Conservation (phyloP, 495 filamentous ascomycete genomes). For the Talaromyces liani region DNA sequence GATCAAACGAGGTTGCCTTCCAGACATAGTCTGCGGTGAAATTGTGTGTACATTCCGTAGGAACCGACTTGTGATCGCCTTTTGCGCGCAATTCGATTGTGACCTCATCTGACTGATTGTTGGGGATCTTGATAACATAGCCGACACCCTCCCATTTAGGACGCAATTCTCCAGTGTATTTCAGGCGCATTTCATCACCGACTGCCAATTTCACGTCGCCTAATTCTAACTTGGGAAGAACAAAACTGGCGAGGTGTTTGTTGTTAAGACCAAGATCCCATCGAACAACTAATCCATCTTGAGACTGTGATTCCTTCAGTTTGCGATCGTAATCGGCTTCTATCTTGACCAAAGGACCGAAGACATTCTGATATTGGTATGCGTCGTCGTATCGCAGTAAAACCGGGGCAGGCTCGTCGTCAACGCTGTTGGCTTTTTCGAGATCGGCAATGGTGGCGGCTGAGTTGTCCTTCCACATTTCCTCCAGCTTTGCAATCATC, state of each 20-base stretch:
- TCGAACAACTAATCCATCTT: constrained; percentile 85
- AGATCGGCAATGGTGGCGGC: constrained; percentile 85
- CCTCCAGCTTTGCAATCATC: constrained; percentile 93
- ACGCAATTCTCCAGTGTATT: constrained; percentile 92
- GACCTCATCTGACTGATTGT: constrained; percentile 98
- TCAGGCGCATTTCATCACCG: constrained; percentile 95
- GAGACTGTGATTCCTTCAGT: constrained; percentile 94
- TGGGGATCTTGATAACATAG: constrained; percentile 98
- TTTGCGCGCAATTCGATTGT: constrained; percentile 89
- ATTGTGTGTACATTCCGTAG: constrained; percentile 95
- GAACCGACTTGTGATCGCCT: constrained; percentile 87
- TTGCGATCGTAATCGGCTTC: constrained; percentile 99
- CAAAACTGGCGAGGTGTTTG: constrained; percentile 94
- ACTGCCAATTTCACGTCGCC: constrained; percentile 98
- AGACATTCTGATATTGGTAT: constrained; percentile 98
- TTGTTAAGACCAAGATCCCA: constrained; percentile 98
- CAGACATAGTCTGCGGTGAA: constrained; percentile 99
- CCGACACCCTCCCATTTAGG: constrained; percentile 96
- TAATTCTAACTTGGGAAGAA: constrained; percentile 92
- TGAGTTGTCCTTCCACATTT: constrained; percentile 97
- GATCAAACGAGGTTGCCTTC: constrained; percentile 98
- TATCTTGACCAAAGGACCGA: constrained; percentile 96
- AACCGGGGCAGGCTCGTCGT: constrained; percentile 92
- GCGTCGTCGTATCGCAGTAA: constrained; percentile 94
- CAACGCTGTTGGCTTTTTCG: constrained; percentile 86